Evolutionary conservation across 1,284 basidiomycete genomes (phyloP).

Genomic region (Austropuccinia psidii): DNA sequence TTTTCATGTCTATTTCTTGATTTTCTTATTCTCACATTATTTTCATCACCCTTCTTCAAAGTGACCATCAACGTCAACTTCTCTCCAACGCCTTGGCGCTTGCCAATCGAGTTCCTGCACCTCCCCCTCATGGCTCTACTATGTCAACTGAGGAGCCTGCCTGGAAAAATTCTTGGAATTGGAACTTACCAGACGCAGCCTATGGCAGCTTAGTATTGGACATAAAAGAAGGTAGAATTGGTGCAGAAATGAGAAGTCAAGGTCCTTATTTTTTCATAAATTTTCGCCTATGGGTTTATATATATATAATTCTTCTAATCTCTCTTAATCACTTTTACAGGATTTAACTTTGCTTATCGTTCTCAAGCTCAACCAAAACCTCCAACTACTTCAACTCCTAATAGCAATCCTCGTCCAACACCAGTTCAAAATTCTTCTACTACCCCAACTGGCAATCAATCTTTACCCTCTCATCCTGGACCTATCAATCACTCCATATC

Average conservation of each 20-base stretch:
- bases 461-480: neutral
- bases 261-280: conserved; percentile 57
- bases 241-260: conserved; percentile 82
- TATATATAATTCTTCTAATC: neutral
- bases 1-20: neutral
- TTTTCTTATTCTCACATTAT: neutral
- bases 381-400: conserved; percentile 13
- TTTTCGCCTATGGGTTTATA: neutral
- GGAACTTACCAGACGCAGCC: conserved; percentile 87
- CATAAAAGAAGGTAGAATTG: conserved; percentile 81
- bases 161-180: conserved; percentile 99
- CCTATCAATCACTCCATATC: conserved; percentile 13
- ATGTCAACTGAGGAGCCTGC: conserved; percentile 67
- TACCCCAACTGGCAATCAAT: neutral
- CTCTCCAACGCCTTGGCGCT: conserved; percentile 84
- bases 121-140: conserved; percentile 55
- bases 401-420: conserved; percentile 14
- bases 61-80: conserved; percentile 74
- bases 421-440: conserved; percentile 6
- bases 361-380: conserved; percentile 52
- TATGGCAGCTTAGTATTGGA: conserved; percentile 82
- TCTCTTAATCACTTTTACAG: conserved; percentile 49
- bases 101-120: conserved; percentile 66
- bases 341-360: conserved; percentile 92
- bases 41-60: conserved; percentile 38